A percentile compares a stretch with the other conserved stretches of the same genome.
These are phyloP conservation scores for Fusarium sp. DNA, from an alignment of 2,329 filamentous ascomycete genomes.

Conservation along the genomic window DNA sequence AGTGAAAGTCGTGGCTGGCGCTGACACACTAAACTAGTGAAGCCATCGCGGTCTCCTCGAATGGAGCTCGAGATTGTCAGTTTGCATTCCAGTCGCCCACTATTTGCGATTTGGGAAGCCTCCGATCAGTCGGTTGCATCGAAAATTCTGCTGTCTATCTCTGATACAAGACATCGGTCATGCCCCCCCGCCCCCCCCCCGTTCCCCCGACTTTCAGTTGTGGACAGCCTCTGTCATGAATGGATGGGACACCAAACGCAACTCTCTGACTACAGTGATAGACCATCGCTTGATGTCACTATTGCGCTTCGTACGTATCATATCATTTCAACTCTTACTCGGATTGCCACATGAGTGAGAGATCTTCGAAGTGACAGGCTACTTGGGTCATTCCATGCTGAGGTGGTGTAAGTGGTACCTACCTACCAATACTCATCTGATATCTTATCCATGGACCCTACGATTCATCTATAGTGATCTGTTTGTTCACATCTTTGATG, in stretches of 20 bases:
- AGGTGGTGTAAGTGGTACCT: background rate
- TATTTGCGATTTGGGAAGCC: constrained; percentile 1
- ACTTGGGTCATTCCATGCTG: background rate
- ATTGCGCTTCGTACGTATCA: background rate
- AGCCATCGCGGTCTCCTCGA: constrained; percentile 24
- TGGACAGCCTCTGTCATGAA: constrained; percentile 1
- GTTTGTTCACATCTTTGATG: background rate
- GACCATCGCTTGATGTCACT: background rate
- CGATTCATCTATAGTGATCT: background rate
- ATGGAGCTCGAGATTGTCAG: constrained; percentile 18
- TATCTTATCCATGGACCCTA: too few relatives aligned
- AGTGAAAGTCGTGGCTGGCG: background rate
- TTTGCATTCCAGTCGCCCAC: constrained; percentile 31
- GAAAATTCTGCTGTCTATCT: constrained; percentile 17
- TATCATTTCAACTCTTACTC: background rate
- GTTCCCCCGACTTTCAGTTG: background rate
- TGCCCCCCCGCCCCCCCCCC: constrained; percentile 1
- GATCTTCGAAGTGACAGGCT: background rate
- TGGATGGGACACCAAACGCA: background rate
- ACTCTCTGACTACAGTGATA: background rate
- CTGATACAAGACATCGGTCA: constrained; percentile 14
- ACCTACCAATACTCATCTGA: background rate
- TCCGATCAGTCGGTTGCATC: constrained; percentile 16
- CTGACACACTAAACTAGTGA: constrained; percentile 18
- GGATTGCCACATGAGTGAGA: background rate